phyloP scores from a whole-genome alignment of 257 asterid genomes.

The Henckelia pumila region DNA sequence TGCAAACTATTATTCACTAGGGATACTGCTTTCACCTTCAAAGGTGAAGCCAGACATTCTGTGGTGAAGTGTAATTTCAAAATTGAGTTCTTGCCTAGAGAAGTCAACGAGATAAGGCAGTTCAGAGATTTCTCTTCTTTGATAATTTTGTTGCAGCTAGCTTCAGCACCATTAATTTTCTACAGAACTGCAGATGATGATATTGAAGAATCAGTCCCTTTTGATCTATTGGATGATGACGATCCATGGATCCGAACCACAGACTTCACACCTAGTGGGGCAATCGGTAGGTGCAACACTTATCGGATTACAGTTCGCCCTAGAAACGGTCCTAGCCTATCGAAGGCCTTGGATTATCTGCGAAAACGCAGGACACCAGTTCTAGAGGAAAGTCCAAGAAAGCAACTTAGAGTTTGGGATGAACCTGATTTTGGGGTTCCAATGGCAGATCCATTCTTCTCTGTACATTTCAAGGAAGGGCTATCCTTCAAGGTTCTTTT shows the following conservation, averaged over 20 bases:
- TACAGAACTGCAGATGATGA: constrained; percentile 94
- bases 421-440: constrained; percentile 67
- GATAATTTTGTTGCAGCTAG: constrained; percentile 54
- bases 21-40: constrained; percentile 61
- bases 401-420: constrained; percentile 31
- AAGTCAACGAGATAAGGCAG: constrained; percentile 54
- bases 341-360: constrained; percentile 49
- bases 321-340: constrained; percentile 39
- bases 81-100: constrained; percentile 66
- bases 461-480: constrained; percentile 51
- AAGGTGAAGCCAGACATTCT: constrained; percentile 35
- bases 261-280: constrained; percentile 75
- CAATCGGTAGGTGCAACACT: constrained; percentile 75
- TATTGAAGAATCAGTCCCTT: constrained; percentile 64
- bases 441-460: constrained; percentile 54
- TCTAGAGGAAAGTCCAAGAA: constrained; percentile 12
- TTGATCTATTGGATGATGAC: constrained; percentile 82
- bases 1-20: constrained; percentile 66
- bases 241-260: constrained; percentile 97
- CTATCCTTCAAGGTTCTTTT: constrained; percentile 61
- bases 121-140: constrained; percentile 36
- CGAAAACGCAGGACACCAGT: constrained; percentile 40
- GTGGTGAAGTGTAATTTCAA: constrained; percentile 69
- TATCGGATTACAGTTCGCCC: constrained; percentile 65
- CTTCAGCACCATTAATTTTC: constrained; percentile 64